A percentile compares a stretch with the other conserved stretches of the same genome.
Evolutionary conservation across 2,329 filamentous ascomycete species (phyloP).

Genomic region (Xylariaceae sp.): DNA sequence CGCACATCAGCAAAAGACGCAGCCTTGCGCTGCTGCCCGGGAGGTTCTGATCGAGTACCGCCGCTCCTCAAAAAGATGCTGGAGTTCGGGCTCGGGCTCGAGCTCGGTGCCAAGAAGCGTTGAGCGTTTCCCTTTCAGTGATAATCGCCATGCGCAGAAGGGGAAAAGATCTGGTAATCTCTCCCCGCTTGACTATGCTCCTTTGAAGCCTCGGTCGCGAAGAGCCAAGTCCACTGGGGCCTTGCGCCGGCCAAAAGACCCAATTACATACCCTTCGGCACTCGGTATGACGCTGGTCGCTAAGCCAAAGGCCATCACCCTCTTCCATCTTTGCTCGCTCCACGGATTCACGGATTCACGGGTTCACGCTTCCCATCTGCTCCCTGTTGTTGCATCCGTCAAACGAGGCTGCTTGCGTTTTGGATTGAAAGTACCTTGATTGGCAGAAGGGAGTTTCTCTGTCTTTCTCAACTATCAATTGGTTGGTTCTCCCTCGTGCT

Average conservation of each 20-base stretch:
- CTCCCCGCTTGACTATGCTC: constrained; percentile 21
- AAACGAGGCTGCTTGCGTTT: not conserved
- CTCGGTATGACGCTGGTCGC: not conserved
- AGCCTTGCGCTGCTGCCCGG: constrained; percentile 13
- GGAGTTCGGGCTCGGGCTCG: not conserved
- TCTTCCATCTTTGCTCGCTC: constrained; percentile 1
- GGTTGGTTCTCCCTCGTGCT: not conserved
- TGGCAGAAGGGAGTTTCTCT: not conserved
- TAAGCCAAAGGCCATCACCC: too few species aligned
- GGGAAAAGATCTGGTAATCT: constrained; percentile 22
- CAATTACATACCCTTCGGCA: not conserved
- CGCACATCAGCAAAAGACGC: constrained; percentile 10
- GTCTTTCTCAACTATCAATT: not conserved
- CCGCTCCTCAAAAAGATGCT: constrained; percentile 5
- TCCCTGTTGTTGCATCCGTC: constrained; percentile 2
- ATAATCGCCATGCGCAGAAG: constrained; percentile 24
- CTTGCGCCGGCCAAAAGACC: not conserved
- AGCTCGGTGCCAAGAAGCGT: constrained; percentile 26
- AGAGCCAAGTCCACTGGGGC: constrained; percentile 15
- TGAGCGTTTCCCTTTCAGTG: constrained; percentile 29
- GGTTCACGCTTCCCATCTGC: not conserved
- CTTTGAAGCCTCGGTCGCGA: constrained; percentile 15
- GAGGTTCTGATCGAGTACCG: constrained; percentile 25
- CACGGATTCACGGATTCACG: not conserved
- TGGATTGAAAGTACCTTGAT: not conserved